Conservation (phyloP, 2,329 filamentous ascomycete species). For the Beauveria rudraprayagi region DNA sequence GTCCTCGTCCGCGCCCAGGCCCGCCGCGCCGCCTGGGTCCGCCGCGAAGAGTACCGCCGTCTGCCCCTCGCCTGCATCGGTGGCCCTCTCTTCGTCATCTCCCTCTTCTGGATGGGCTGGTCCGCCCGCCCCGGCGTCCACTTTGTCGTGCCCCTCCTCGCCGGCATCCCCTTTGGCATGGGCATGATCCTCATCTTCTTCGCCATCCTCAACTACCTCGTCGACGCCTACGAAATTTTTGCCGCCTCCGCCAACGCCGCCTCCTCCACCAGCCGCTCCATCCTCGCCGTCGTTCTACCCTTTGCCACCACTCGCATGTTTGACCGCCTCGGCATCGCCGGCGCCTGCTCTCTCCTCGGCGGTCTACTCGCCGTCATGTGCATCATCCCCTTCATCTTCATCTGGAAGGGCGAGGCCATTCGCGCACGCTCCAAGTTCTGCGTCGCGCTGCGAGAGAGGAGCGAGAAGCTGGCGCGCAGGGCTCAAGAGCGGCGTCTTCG, state of each 20-base stretch:
- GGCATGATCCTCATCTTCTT: conserved; percentile 58
- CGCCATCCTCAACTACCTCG: conserved; percentile 55
- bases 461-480: conserved; percentile 35
- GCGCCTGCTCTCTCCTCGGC: conserved; percentile 45
- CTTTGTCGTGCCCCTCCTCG: conserved; percentile 50
- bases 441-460: conserved; percentile 46
- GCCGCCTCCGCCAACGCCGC: conserved; percentile 70
- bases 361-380: conserved; percentile 43
- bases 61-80: conserved; percentile 65
- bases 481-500: conserved; percentile 29
- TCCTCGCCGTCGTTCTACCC: conserved; percentile 71
- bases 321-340: conserved; percentile 34
- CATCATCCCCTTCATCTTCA: conserved; percentile 42
- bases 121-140: conserved; percentile 38
- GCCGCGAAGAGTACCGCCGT: conserved; percentile 57
- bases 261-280: conserved; percentile 85
- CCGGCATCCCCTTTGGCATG: conserved; percentile 53
- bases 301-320: conserved; percentile 47
- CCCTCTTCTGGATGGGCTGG: conserved; percentile 57
- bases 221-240: conserved; percentile 60
- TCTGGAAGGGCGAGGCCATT: conserved; percentile 47
- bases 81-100: conserved; percentile 52
- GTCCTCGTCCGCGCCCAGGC: conserved; percentile 46
- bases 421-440: conserved; percentile 54
- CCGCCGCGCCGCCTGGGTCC: conserved; percentile 46